A percentile compares a stretch with the other conserved stretches of the same genome.
Evolutionary conservation across 2,329 filamentous ascomycete genomes (phyloP).

Genomic region (Fusarium proliferatum): DNA sequence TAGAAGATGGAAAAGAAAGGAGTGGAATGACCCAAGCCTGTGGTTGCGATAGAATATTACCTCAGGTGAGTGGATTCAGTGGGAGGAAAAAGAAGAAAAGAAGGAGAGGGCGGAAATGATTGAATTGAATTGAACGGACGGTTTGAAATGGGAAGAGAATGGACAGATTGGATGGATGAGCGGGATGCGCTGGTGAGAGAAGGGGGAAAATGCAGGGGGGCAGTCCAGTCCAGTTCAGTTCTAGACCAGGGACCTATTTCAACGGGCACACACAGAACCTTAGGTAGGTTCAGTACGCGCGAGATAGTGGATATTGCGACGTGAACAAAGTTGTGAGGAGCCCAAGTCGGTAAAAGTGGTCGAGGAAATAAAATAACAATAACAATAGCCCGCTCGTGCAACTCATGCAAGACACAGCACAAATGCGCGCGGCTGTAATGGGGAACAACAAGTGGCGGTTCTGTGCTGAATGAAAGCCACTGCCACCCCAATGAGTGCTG

Average conservation of each 20-base stretch:
- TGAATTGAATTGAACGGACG: constrained; percentile 35
- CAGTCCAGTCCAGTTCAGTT: constrained; percentile 21
- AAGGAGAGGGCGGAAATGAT: constrained; percentile 32
- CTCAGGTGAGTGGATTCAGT: constrained; percentile 29
- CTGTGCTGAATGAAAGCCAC: constrained; percentile 16
- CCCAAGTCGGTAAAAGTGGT: background rate
- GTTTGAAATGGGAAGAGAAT: constrained; percentile 36
- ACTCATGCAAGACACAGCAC: constrained; percentile 17
- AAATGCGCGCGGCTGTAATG: constrained; percentile 27
- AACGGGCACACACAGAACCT: background rate
- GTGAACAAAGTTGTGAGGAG: constrained; percentile 2
- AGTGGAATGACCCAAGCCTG: constrained; percentile 41
- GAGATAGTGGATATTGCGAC: constrained; percentile 13
- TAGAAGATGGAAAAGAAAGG: constrained; percentile 35
- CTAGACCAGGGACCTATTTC: constrained; percentile 19
- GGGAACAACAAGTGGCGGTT: constrained; percentile 26
- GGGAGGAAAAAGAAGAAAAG: constrained; percentile 30
- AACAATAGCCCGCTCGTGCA: constrained; percentile 5
- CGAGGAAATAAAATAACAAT: background rate
- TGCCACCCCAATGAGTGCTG: constrained; percentile 1
- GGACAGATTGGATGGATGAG: constrained; percentile 26
- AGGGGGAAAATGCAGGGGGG: constrained; percentile 19
- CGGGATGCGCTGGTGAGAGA: constrained; percentile 35
- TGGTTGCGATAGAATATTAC: constrained; percentile 24
- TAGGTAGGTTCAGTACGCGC: background rate